phyloP scores from a whole-genome alignment of 2,329 filamentous ascomycete genomes.

The Onygenales sp. region DNA sequence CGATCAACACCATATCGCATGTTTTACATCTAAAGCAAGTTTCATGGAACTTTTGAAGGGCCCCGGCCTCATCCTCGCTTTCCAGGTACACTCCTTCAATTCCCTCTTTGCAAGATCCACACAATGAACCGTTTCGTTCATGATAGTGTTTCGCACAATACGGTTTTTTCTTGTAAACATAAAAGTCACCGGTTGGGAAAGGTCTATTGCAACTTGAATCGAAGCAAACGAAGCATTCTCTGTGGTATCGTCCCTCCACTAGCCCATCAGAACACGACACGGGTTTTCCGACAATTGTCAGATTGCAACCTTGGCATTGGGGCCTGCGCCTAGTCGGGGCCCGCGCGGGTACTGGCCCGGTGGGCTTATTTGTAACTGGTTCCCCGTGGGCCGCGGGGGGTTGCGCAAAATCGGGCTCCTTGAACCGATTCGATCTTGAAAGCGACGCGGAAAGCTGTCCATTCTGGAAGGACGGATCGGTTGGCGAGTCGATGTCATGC shows the following conservation, averaged over 20 bases:
- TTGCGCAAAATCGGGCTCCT: background rate
- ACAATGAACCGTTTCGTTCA: conserved; percentile 77
- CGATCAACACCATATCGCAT: conserved; percentile 62
- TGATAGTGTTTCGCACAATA: conserved; percentile 94
- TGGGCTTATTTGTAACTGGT: background rate
- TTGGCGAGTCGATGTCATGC: conserved; percentile 37
- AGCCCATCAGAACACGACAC: conserved; percentile 89
- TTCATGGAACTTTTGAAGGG: conserved; percentile 65
- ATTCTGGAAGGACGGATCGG: conserved; percentile 36
- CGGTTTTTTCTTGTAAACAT: conserved; percentile 76
- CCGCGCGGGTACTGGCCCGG: conserved; percentile 3
- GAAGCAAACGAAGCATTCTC: conserved; percentile 84
- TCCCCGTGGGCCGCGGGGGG: background rate
- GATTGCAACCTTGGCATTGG: conserved; percentile 71
- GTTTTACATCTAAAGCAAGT: conserved; percentile 71
- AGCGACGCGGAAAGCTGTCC: conserved; percentile 24
- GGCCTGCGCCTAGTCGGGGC: conserved; percentile 22
- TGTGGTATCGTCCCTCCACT: conserved; percentile 88
- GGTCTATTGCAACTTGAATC: conserved; percentile 59
- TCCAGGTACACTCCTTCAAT: conserved; percentile 94
- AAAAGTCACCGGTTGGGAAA: conserved; percentile 83
- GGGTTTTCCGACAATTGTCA: conserved; percentile 77
- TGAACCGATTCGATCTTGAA: background rate
- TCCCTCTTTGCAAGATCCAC: conserved; percentile 65
- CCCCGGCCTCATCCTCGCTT: conserved; percentile 44